phyloP scores from a whole-genome alignment of 331 rosid genomes.

The Acacia concinna region DNA sequence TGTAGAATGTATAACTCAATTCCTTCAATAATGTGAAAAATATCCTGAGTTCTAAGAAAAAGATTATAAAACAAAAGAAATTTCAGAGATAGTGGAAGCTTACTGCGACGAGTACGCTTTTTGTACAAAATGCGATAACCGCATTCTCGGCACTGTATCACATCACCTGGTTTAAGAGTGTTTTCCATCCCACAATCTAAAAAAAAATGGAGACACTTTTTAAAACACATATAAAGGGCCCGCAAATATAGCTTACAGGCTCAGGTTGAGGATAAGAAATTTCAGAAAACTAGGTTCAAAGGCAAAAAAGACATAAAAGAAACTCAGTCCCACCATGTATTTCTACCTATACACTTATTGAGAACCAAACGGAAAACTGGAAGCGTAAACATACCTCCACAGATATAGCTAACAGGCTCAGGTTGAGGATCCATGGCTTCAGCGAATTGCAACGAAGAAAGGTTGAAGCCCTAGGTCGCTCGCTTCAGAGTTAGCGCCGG shows the following conservation, averaged over 20 bases:
- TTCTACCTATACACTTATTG: neutral
- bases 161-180: conserved; percentile 83
- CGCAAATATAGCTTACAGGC: no score
- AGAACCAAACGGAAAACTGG: neutral
- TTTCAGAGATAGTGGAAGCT: conserved; percentile 2
- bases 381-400: conserved; percentile 59
- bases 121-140: conserved; percentile 92
- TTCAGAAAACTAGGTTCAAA: neutral
- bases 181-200: conserved; percentile 92
- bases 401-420: conserved; percentile 78
- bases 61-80: neutral
- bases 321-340: neutral
- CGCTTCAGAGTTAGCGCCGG: neutral
- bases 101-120: conserved; percentile 98
- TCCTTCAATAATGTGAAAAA: no score
- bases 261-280: neutral
- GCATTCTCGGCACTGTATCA: conserved; percentile 94
- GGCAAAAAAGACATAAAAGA: neutral
- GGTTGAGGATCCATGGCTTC: conserved; percentile 78
- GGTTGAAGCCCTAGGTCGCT: neutral
- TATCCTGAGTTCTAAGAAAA: neutral
- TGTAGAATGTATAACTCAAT: no score
- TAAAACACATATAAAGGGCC: no score
- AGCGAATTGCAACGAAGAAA: neutral
- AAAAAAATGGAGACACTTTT: no score